Evolutionary conservation across 306 rosid species (phyloP), one percentile per base, ranked within the genome.

Genomic region (Begonia peltatifolia): DNA sequence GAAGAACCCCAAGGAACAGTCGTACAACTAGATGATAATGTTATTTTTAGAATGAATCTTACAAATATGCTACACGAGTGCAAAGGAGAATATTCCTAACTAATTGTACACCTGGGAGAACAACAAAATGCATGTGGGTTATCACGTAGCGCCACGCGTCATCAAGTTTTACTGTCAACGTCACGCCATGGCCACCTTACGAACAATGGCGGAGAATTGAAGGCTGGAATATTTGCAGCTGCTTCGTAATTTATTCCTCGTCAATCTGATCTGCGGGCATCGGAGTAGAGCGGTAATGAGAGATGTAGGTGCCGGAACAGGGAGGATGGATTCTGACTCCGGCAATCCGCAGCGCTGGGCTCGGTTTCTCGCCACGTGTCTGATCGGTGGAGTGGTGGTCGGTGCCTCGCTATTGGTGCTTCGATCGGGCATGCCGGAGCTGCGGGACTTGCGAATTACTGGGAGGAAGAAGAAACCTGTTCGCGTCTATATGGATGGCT

Each of bases 401-500:
- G 90, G 84, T 2, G 76, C 70, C 16, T 70, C 87, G 43, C 68
- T 79, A 0, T 16, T 74, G 53, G 80, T 69, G 9, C 50, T 67
- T 9, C 73, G 14, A 14, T 41, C 41, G 46, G 16, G 50, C 55
- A 12, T 53, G 16, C 54, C 61, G 46, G 16, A 68, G 63, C 72
- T 38, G 9, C 63, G 57, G 42, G 75, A 82, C n/a, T 56, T 72
- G 11, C 63, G 63, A n/a, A 41, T 58, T 43, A 68, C 64, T 62
- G 67, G 67, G 47, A 80, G 67, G 71, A 82, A 76, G 75, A 69
- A 76, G 70, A 52, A 84, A 75, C 73, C 85, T 65, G 78, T 88
- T 35, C 56, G 71, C 10, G 71, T 74, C 4, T 77, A 77, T 60
- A 77, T 77, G 83, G 83, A 77, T 47, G 83, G 83, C 15, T 77